phyloP scores from a whole-genome alignment of 2,329 filamentous ascomycete genomes.

The Clonostachys rhizophaga region DNA sequence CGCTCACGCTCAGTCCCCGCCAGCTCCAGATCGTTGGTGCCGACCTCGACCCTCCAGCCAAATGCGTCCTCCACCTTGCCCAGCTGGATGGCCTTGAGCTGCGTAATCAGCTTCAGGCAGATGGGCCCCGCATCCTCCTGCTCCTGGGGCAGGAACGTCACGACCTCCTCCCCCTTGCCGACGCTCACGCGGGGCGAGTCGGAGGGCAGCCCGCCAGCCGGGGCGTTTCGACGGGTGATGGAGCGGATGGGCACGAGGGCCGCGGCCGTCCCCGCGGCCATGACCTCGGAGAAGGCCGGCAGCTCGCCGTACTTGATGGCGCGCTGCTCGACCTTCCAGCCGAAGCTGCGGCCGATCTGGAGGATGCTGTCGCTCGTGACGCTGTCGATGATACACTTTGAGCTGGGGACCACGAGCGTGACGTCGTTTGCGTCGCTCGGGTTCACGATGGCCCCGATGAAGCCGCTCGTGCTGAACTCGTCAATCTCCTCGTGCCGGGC shows the following conservation, averaged over 20 bases:
- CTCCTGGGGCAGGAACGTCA: conserved; percentile 48
- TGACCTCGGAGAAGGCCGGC: conserved; percentile 61
- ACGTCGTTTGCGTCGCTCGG: conserved; percentile 42
- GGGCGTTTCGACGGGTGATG: conserved; percentile 59
- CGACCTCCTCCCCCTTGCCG: conserved; percentile 35
- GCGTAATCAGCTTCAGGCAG: conserved; percentile 66
- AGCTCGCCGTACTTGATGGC: conserved; percentile 60
- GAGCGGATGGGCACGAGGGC: conserved; percentile 88
- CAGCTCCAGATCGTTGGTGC: conserved; percentile 37
- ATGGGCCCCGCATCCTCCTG: conserved; percentile 69
- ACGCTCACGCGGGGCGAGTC: conserved; percentile 30
- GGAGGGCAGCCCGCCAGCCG: conserved; percentile 12
- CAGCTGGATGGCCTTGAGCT: conserved; percentile 80
- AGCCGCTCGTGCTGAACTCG: conserved; percentile 93
- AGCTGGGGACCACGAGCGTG: conserved; percentile 79
- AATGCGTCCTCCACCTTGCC: conserved; percentile 75
- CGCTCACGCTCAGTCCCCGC: conserved; percentile 10
- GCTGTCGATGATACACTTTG: conserved; percentile 79
- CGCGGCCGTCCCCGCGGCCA: conserved; percentile 89
- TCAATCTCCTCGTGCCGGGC: conserved; percentile 80
- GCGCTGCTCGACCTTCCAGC: conserved; percentile 79
- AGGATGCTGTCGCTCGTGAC: conserved; percentile 79
- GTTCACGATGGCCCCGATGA: conserved; percentile 68
- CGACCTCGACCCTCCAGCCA: conserved; percentile 60
- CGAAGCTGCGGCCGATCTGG: conserved; percentile 70